Evolutionary conservation across 1,284 basidiomycete species (phyloP).

Genomic region (Cutaneotrichosporon sp.): DNA sequence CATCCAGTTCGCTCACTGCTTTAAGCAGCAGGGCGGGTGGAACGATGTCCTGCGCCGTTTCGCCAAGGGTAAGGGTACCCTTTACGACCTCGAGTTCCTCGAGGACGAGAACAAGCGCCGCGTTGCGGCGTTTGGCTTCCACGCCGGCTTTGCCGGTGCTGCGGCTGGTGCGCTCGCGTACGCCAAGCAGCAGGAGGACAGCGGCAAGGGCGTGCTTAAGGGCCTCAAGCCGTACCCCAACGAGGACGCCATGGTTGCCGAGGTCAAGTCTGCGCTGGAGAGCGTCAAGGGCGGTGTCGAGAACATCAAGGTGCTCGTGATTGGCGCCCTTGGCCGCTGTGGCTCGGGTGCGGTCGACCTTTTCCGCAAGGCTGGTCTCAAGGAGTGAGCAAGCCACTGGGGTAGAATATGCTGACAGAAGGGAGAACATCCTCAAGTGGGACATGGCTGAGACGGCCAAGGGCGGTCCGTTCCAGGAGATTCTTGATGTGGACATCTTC

Average conservation of each 20-base stretch:
- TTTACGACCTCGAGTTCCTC: slow-evolving; percentile 97
- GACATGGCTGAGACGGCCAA: slow-evolving; percentile 95
- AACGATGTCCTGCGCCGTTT: slow-evolving; percentile 81
- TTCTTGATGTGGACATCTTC: slow-evolving; percentile 95
- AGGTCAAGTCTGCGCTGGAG: slow-evolving; percentile 63
- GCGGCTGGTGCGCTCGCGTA: slow-evolving; percentile 85
- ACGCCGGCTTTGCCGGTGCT: slow-evolving; percentile 96
- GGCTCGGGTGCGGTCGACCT: slow-evolving; percentile 95
- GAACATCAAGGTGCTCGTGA: slow-evolving; percentile 83
- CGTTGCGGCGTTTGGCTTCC: slow-evolving; percentile 98
- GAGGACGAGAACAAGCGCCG: slow-evolving; percentile 74
- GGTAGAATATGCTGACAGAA: slow-evolving; percentile 40
- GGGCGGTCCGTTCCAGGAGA: slow-evolving; percentile 93
- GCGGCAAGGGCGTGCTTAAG: slow-evolving; percentile 57
- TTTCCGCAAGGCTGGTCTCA: slow-evolving; percentile 86
- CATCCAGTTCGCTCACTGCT: slow-evolving; percentile 99
- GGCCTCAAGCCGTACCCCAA: slow-evolving; percentile 70
- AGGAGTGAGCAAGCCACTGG: slow-evolving; percentile 60
- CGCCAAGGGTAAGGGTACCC: slow-evolving; percentile 73
- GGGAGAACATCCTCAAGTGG: slow-evolving; percentile 95
- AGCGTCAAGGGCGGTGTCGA: slow-evolving; percentile 58
- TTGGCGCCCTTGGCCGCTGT: slow-evolving; percentile 92
- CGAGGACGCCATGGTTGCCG: slow-evolving; percentile 71
- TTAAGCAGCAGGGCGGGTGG: slow-evolving; percentile 96
- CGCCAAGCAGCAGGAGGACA: slow-evolving; percentile 62